Conservation (phyloP, 2,329 filamentous ascomycete genomes). For the Lizonia empirigonia region DNA sequence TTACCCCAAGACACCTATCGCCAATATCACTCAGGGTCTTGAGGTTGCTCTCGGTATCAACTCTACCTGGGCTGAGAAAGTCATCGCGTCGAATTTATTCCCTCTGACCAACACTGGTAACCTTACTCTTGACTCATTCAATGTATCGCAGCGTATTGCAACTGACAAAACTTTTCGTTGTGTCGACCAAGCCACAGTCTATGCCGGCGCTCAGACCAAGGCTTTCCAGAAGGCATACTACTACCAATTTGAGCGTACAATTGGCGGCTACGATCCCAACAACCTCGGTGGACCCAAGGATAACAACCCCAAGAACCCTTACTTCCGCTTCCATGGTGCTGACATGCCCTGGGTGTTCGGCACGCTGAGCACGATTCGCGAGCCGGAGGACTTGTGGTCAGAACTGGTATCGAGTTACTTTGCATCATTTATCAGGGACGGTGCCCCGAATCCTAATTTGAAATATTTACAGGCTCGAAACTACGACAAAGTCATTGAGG, state of each 20-base stretch:
- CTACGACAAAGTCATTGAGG: conserved; percentile 52
- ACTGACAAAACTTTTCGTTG: conserved; percentile 67
- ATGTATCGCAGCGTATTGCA: conserved; percentile 59
- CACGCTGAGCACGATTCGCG: conserved; percentile 56
- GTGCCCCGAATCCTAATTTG: conserved; percentile 58
- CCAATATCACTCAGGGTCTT: conserved; percentile 52
- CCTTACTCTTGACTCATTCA: conserved; percentile 62
- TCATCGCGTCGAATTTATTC: conserved; percentile 55
- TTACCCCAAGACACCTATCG: conserved; percentile 54
- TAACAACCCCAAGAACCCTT: conserved; percentile 58
- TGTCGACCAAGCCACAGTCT: conserved; percentile 63
- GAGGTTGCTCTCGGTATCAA: conserved; percentile 55
- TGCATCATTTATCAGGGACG: conserved; percentile 57
- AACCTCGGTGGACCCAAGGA: conserved; percentile 55
- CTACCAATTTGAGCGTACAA: conserved; percentile 66
- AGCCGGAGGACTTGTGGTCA: conserved; percentile 56
- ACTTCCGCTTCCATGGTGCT: conserved; percentile 64
- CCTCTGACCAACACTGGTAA: conserved; percentile 57
- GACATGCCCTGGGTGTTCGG: conserved; percentile 61
- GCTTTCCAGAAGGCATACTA: conserved; percentile 60
- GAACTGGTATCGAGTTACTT: conserved; percentile 56
- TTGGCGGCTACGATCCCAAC: conserved; percentile 61
- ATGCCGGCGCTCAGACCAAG: conserved; percentile 53
- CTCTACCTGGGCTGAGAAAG: conserved; percentile 41
- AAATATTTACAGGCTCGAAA: conserved; percentile 55